Percentiles rank a stretch among this genome's conserved stretches.
phyloP scores from a whole-genome alignment of 2,329 filamentous ascomycete species.

The Blastomyces percursus region DNA sequence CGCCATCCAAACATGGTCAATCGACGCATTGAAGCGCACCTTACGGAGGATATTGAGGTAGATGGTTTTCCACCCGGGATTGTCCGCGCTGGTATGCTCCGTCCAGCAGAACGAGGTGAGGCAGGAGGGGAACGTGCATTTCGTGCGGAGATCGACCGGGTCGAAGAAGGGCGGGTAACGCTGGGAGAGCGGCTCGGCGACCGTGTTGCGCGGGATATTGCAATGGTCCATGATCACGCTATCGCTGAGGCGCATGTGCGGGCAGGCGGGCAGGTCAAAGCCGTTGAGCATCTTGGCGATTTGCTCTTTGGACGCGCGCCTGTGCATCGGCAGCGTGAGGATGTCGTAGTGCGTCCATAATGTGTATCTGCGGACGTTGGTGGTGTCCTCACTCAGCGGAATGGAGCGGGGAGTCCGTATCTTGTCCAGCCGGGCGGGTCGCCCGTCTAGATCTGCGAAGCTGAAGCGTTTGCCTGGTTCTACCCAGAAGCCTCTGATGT shows the following conservation, averaged over 20 bases:
- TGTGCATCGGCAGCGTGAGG: conserved; percentile 8
- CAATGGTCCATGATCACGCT: conserved; percentile 7
- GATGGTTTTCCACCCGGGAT: conserved; percentile 8
- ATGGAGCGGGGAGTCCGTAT: neutral
- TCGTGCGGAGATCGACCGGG: neutral
- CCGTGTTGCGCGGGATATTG: neutral
- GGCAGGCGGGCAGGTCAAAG: conserved; percentile 11
- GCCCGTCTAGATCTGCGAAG: conserved; percentile 5
- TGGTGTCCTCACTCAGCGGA: neutral
- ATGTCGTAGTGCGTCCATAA: conserved; percentile 8
- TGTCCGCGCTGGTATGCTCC: neutral
- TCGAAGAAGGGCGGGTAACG: neutral
- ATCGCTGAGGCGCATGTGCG: conserved; percentile 9
- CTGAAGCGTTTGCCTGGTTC: conserved; percentile 7
- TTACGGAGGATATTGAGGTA: conserved; percentile 9
- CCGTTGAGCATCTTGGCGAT: conserved; percentile 8
- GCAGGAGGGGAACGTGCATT: conserved; percentile 10
- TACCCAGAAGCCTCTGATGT: conserved; percentile 8
- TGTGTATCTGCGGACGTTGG: neutral
- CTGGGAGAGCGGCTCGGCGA: neutral
- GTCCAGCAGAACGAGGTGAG: conserved; percentile 9
- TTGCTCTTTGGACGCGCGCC: conserved; percentile 3
- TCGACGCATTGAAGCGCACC: neutral
- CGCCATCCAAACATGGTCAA: conserved; percentile 5
- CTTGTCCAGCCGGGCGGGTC: neutral